Evolutionary conservation across 805 yeast genomes (phyloP), one percentile per base, ranked within the genome.

Genomic region (Kuraishia floccosa): DNA sequence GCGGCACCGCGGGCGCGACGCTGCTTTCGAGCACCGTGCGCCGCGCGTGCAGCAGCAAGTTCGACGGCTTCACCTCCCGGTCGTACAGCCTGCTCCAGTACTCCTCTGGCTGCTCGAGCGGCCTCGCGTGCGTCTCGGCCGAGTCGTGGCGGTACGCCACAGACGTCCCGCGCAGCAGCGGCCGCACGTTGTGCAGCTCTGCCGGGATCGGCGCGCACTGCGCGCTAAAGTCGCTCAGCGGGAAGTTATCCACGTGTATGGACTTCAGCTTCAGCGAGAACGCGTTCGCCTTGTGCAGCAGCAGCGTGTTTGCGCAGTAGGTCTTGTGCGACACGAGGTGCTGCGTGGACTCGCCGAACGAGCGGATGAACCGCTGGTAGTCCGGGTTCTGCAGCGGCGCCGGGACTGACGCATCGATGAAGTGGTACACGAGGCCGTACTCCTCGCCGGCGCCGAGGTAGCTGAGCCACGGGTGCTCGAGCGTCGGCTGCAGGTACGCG

Each of bases 241-340:
- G 70, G 44, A 60, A 68, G 30, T 54, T 44, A 4, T 56, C 50
- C 4, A 56, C 52, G 40, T 71, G 65, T 6, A 79, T 39, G 3
- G 71, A 52, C 40, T 72, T 76, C 47, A 82, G 60, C 44, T 75
- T 76, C 36, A 81, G 47, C 2, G 69, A 54, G 13, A 66, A 57
- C 2, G 57, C 41, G 0, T 80, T 73, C 4, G 81, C 63, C 0
- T 76, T 65, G 19, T 58, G 63, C 49, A 73, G 76, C 5, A 72
- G 63, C 11, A 85, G 49, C 1, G 70, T 58, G 46, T 87, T 69
- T 13, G 83, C 72, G 9, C 77, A 61, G 30, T 80, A 59, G 11
- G 56, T 50, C 4, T 76, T 63, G 52, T 89, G 96, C n/a, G 91
- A 76, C 4, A 89, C 61, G 30, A 75, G 60, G 50, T 85, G 94